These are phyloP conservation scores for Penicillium decumbens DNA, from an alignment of 2,329 filamentous ascomycete species.

Conservation along the genomic window DNA sequence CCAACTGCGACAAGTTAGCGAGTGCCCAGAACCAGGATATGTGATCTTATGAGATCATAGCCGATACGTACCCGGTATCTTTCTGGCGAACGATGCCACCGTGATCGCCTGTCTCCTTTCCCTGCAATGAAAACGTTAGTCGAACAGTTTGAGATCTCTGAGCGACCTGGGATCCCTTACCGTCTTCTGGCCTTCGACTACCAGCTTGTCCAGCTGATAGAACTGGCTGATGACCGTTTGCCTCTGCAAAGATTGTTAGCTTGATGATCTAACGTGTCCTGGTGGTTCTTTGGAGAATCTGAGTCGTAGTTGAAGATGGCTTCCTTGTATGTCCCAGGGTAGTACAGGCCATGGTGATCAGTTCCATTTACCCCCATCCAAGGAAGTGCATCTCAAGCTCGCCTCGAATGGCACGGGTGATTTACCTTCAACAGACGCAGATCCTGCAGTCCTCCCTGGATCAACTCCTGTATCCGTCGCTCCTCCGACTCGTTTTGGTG, in stretches of 20 bases:
- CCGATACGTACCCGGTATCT: conserved; percentile 61
- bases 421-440: conserved; percentile 85
- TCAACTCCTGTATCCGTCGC: conserved; percentile 74
- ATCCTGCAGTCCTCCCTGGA: conserved; percentile 83
- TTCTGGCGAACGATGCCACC: conserved; percentile 70
- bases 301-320: not conserved
- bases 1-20: conserved; percentile 24
- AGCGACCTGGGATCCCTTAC: conserved; percentile 46
- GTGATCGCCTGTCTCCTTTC: conserved; percentile 55
- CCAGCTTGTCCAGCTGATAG: conserved; percentile 84
- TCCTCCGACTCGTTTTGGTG: conserved; percentile 68
- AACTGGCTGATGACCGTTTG: conserved; percentile 95
- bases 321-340: not conserved
- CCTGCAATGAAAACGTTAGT: conserved; percentile 18
- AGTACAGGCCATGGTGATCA: not conserved
- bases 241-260: conserved; percentile 59
- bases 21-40: not conserved
- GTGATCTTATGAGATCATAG: not conserved
- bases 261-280: not conserved
- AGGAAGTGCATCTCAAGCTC: not conserved
- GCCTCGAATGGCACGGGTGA: conserved; percentile 9
- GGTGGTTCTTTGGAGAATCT: not conserved
- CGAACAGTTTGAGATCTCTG: not conserved
- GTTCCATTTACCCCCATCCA: not conserved
- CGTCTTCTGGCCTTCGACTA: conserved; percentile 81